Evolutionary conservation across 768 basidiomycete species (phyloP).

Genomic region (Floccularia luteovirens): DNA sequence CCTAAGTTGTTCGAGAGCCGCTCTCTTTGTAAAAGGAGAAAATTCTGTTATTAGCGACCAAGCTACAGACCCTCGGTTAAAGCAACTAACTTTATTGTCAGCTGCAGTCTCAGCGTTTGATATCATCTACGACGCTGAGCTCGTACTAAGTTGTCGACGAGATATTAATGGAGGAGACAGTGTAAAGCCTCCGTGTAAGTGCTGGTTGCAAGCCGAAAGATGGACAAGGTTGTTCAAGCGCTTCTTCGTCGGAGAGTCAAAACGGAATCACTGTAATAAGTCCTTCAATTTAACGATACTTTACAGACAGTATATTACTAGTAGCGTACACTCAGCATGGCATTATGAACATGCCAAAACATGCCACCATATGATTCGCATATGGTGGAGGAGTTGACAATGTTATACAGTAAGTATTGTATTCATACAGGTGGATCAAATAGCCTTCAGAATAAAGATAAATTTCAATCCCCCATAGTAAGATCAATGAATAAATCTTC

Average conservation of each 20-base stretch:
- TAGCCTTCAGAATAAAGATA: too few species aligned
- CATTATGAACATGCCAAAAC: too few species aligned
- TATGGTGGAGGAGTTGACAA: too few species aligned
- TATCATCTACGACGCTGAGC: slow-evolving; percentile 34
- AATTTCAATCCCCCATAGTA: too few species aligned
- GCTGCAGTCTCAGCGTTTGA: slow-evolving; percentile 34
- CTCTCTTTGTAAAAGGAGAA: slow-evolving; percentile 24
- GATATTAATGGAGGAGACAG: slow-evolving; percentile 7
- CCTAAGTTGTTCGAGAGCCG: slow-evolving; percentile 41
- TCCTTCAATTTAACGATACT: not conserved
- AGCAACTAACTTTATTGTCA: slow-evolving; percentile 24
- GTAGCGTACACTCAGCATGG: too few species aligned
- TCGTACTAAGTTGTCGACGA: slow-evolving; percentile 5
- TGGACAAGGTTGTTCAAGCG: slow-evolving; percentile 12
- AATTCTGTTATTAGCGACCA: slow-evolving; percentile 9
- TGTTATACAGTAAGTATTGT: too few species aligned
- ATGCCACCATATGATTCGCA: too few species aligned
- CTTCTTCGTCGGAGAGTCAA: slow-evolving; percentile 49
- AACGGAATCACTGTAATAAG: slow-evolving; percentile 31
- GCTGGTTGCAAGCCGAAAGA: slow-evolving; percentile 22
- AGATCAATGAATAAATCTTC: too few species aligned
- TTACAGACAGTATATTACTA: too few species aligned
- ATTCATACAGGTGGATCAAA: too few species aligned
- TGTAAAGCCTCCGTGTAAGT: slow-evolving; percentile 11
- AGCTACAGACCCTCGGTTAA: slow-evolving; percentile 1